phyloP scores from a whole-genome alignment of 2,329 filamentous ascomycete genomes.

The Paecilomyces dactylethromorphus region DNA sequence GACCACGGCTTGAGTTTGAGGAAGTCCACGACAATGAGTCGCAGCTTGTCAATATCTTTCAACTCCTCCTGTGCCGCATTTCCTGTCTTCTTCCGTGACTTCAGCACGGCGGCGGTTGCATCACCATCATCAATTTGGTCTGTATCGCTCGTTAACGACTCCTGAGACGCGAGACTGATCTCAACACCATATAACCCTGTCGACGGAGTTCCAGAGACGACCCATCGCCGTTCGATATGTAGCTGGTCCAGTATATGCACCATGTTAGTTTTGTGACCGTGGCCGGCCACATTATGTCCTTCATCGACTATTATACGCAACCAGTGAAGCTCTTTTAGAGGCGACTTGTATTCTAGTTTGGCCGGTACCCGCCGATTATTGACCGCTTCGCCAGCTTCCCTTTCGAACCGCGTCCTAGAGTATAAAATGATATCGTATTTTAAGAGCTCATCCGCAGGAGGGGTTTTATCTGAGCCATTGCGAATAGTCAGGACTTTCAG shows the following conservation, averaged over 20 bases:
- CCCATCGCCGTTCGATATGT: constrained; percentile 68
- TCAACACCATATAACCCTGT: constrained; percentile 74
- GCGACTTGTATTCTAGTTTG: constrained; percentile 47
- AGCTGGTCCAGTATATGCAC: constrained; percentile 49
- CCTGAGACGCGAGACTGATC: constrained; percentile 45
- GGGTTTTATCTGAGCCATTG: constrained; percentile 47
- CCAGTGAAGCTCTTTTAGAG: constrained; percentile 69
- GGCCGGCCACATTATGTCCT: constrained; percentile 75
- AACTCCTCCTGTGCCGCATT: constrained; percentile 47
- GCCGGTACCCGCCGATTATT: constrained; percentile 43
- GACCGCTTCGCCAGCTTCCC: constrained; percentile 50
- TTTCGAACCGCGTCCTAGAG: constrained; percentile 66
- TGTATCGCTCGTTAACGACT: constrained; percentile 28
- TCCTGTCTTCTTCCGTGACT: constrained; percentile 28
- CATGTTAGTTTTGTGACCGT: constrained; percentile 52
- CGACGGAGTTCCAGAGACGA: constrained; percentile 85
- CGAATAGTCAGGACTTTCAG: constrained; percentile 61
- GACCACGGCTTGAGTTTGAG: constrained; percentile 74
- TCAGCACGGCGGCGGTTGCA: constrained; percentile 23
- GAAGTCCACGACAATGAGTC: constrained; percentile 63
- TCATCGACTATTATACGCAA: constrained; percentile 88
- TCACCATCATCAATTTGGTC: constrained; percentile 18
- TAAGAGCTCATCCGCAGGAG: constrained; percentile 52
- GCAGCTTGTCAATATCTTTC: constrained; percentile 60
- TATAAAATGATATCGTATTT: constrained; percentile 73